These are phyloP conservation scores for Stephania yunnanensis DNA, from an alignment of 164 flowering plant genomes.

Conservation along the genomic window DNA sequence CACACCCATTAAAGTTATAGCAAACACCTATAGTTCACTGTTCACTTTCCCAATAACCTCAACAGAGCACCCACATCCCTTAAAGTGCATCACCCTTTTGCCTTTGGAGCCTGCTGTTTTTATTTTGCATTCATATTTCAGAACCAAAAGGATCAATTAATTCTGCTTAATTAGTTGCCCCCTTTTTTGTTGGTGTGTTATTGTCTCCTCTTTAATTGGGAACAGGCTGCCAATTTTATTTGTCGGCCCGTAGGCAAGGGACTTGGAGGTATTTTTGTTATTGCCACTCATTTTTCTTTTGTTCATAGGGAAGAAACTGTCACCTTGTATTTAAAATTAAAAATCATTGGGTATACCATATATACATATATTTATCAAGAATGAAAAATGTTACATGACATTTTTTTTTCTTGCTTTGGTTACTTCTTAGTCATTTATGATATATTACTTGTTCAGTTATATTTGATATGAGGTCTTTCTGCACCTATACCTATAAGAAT, in stretches of 20 bases:
- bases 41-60: slow-evolving; percentile 33
- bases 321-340: slow-evolving; percentile 1
- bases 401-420: background rate
- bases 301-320: slow-evolving; percentile 16
- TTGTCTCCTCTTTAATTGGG: background rate
- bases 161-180: background rate
- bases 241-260: slow-evolving; percentile 11
- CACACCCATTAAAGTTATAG: slow-evolving; percentile 24
- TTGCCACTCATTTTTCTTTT: slow-evolving; percentile 16
- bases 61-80: slow-evolving; percentile 1
- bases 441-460: background rate
- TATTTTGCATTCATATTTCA: slow-evolving; percentile 20
- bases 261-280: slow-evolving; percentile 25
- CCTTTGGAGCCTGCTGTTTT: slow-evolving; percentile 24
- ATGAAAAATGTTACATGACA: background rate
- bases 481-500: too few relatives aligned
- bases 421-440: background rate
- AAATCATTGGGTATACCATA: background rate
- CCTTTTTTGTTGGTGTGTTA: background rate
- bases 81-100: slow-evolving; percentile 15
- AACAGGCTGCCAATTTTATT: slow-evolving; percentile 23
- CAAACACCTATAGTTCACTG: slow-evolving; percentile 26
- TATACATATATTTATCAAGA: background rate
- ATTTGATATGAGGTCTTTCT: background rate
- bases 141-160: slow-evolving; percentile 15